Evolutionary conservation across 2,329 filamentous ascomycete species (phyloP).

Genomic region (Claviceps humidiphila): DNA sequence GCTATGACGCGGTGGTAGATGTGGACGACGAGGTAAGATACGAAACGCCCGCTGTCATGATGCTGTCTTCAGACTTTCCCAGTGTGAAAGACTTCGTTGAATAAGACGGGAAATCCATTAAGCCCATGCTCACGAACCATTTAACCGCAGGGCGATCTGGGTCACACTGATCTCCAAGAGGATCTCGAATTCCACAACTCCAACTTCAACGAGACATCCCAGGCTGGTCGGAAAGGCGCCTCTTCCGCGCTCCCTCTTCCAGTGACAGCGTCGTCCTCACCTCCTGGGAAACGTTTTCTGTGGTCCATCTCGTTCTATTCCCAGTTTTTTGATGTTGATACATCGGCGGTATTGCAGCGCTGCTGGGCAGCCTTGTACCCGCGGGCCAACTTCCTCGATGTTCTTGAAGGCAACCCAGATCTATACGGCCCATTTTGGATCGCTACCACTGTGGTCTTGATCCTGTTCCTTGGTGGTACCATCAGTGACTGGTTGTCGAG

Average conservation of each 20-base stretch:
- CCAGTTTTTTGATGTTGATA: conserved; percentile 98
- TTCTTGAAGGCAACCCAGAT: conserved; percentile 92
- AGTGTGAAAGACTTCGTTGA: neutral
- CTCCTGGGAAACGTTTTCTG: conserved; percentile 67
- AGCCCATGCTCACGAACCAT: neutral
- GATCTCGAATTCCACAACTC: conserved; percentile 98
- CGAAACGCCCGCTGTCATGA: neutral
- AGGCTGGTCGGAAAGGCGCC: conserved; percentile 34
- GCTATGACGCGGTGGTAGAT: conserved; percentile 96
- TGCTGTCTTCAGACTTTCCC: neutral
- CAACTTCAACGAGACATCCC: conserved; percentile 54
- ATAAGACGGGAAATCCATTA: neutral
- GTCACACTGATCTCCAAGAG: conserved; percentile 94
- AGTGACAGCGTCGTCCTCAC: conserved; percentile 34
- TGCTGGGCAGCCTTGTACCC: conserved; percentile 86
- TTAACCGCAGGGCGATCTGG: conserved; percentile 70
- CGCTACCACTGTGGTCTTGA: conserved; percentile 90
- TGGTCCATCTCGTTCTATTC: conserved; percentile 91
- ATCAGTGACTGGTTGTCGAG: conserved; percentile 79
- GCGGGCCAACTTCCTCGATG: conserved; percentile 87
- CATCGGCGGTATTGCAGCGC: conserved; percentile 70
- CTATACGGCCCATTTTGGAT: conserved; percentile 98
- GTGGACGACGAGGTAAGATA: conserved; percentile 75
- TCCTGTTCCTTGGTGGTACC: conserved; percentile 87
- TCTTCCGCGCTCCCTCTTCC: conserved; percentile 42